phyloP scores from a whole-genome alignment of 257 asterid species.

The Nyctanthes arbortristis region DNA sequence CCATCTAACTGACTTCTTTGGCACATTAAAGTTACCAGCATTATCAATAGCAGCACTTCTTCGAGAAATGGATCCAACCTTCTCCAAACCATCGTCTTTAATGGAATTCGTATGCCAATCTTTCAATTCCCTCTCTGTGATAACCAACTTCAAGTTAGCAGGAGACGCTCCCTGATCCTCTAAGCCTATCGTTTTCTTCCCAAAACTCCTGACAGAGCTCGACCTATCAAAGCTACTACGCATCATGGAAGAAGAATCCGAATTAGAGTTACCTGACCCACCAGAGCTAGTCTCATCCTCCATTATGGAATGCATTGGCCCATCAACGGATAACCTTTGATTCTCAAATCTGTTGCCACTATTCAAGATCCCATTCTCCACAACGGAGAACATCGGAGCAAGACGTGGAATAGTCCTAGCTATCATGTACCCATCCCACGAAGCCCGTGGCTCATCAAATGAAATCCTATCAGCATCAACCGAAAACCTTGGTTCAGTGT shows the following conservation, averaged over 20 bases:
- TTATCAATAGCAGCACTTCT: constrained; percentile 30
- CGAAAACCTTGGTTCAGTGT: constrained; percentile 61
- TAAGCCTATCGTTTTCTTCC: constrained; percentile 49
- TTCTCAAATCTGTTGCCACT: constrained; percentile 50
- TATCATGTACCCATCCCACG: constrained; percentile 97
- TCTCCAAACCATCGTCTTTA: constrained; percentile 40
- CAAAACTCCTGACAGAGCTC: constrained; percentile 79
- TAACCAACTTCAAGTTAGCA: constrained; percentile 64
- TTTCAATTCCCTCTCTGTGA: constrained; percentile 86
- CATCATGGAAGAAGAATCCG: constrained; percentile 84
- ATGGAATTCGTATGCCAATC: constrained; percentile 70
- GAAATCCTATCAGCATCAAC: constrained; percentile 66
- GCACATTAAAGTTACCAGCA: constrained; percentile 29
- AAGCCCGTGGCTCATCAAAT: constrained; percentile 89
- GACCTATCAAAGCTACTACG: constrained; percentile 86
- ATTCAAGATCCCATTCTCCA: constrained; percentile 59
- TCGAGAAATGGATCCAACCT: constrained; percentile 36
- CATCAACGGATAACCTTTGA: constrained; percentile 69
- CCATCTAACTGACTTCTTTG: constrained; percentile 66
- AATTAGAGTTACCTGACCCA: constrained; percentile 71
- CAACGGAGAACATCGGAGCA: constrained; percentile 80
- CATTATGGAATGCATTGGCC: constrained; percentile 81
- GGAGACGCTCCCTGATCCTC: constrained; percentile 71
- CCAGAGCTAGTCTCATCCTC: constrained; percentile 89
- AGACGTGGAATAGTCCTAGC: constrained; percentile 86